phyloP scores from a whole-genome alignment of 192 early-diverging fungal species.

The Umbelopsis isabellina region DNA sequence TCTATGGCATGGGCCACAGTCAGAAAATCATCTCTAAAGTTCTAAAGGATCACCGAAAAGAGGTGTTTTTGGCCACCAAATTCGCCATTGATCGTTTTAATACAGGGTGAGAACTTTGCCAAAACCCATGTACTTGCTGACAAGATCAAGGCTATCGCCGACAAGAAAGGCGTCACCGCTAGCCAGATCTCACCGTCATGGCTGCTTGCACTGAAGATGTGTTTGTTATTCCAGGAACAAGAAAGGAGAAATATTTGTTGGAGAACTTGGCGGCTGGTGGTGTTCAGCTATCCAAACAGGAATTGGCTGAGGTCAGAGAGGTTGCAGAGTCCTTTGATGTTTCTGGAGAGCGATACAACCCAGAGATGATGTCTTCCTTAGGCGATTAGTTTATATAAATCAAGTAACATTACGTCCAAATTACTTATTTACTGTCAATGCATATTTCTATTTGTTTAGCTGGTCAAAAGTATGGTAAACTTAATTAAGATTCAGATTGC shows the following conservation, averaged over 20 bases:
- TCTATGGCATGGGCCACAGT: slow-evolving; percentile 60
- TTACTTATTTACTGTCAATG: no score
- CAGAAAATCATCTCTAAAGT: slow-evolving; percentile 55
- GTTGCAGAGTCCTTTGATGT: no score
- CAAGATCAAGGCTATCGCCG: slow-evolving; percentile 49
- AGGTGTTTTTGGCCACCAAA: slow-evolving; percentile 67
- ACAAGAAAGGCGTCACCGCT: slow-evolving; percentile 53
- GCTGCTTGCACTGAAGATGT: slow-evolving; percentile 35
- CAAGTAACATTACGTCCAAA: no score
- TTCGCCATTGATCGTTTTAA: slow-evolving; percentile 46
- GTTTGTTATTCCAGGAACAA: slow-evolving; percentile 63
- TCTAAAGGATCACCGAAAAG: slow-evolving; percentile 49
- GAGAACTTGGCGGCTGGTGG: slow-evolving; percentile 39
- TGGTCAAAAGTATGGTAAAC: no score
- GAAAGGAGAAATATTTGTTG: slow-evolving; percentile 45
- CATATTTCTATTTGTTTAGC: no score
- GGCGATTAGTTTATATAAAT: no score
- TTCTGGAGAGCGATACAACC: no score
- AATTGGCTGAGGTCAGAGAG: no score
- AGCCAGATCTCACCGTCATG: slow-evolving; percentile 67
- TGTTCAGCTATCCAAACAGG: not conserved
- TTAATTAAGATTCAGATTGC: no score
- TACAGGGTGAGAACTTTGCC: slow-evolving; percentile 54
- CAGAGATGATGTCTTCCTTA: no score
- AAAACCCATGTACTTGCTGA: slow-evolving; percentile 65